Evolutionary conservation across 495 filamentous ascomycete species (phyloP), one percentile per base, ranked within the genome.

Genomic region (Cercophora sp.): DNA sequence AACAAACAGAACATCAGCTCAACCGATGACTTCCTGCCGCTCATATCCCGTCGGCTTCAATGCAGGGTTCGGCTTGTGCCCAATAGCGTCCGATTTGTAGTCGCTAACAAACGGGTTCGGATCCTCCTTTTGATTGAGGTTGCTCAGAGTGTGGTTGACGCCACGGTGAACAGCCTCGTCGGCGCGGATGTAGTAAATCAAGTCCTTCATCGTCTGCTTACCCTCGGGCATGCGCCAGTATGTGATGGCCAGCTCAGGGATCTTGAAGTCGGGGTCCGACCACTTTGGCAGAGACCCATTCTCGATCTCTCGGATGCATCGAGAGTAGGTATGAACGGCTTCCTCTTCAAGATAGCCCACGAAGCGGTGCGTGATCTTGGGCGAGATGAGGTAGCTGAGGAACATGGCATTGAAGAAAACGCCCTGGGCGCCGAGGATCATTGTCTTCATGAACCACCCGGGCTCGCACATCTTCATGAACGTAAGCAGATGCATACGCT

Each of bases 281-380:
- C 94, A 98, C 57, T 84, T 80, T 0, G 90, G 90, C 5, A 97
- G 77, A 50, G 80, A 81, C 22, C 91, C 92, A 2, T 78, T 75
- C 36, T 98, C 94, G 9, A 98, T 76, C 58, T 97, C 94, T 24
- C 79, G 64, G 61, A 98, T 88, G 51, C 85, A 85, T 8, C 90
- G 83, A 0, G 89, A 90, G 73, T 98, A 98, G 2, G 94, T 98
- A 59, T 96, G 80, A 3, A 96, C 91, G 1, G 94, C 94, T 62
- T 98, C 93, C 68, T 97, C 93, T 66, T 97, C 94, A 22, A 97
- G 79, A 58, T 96, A 96, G 1, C 93, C 93, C 42, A 97, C 92
- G 65, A 98, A 98, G 37, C 93, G 87, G 68, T 98, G 93, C 62
- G 85, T 91, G 56, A 89, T 94, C 34, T 86, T 83, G 1, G 93